These are phyloP conservation scores for Neodidymelliopsis sp. DNA, from an alignment of 2,329 filamentous ascomycete genomes.

Conservation along the genomic window DNA sequence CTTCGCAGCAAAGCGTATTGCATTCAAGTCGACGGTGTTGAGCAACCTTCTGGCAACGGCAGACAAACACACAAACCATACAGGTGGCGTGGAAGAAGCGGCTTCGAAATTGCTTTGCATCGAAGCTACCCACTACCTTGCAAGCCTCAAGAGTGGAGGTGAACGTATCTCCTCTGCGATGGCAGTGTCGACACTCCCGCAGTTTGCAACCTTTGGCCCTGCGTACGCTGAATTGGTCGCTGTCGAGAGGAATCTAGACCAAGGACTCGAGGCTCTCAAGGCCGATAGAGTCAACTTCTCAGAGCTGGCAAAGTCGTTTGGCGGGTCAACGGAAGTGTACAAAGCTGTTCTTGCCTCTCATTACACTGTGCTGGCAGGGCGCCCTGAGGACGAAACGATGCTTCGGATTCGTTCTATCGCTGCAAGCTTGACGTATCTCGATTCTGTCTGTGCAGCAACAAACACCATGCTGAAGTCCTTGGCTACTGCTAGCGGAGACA, in stretches of 20 bases:
- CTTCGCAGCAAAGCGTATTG: conserved; percentile 84
- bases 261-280: conserved; percentile 84
- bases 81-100: conserved; percentile 77
- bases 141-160: conserved; percentile 83
- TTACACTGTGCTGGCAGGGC: conserved; percentile 22
- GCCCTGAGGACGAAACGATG: conserved; percentile 38
- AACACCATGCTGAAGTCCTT: conserved; percentile 21
- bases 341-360: conserved; percentile 25
- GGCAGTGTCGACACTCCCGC: conserved; percentile 75
- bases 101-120: conserved; percentile 69
- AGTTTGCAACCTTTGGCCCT: conserved; percentile 80
- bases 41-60: conserved; percentile 23
- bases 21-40: conserved; percentile 73
- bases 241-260: conserved; percentile 86
- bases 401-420: conserved; percentile 30
- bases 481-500: conserved; percentile 10
- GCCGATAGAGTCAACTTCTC: conserved; percentile 86
- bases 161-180: conserved; percentile 84
- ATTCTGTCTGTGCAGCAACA: conserved; percentile 27
- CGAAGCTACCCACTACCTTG: conserved; percentile 83
- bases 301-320: conserved; percentile 80
- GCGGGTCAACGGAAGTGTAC: conserved; percentile 54
- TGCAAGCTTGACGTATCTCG: conserved; percentile 31
- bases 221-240: conserved; percentile 88
- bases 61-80: conserved; percentile 68